Evolutionary conservation across 306 rosid genomes (phyloP).

Genomic region (Dalbergia oliveri): DNA sequence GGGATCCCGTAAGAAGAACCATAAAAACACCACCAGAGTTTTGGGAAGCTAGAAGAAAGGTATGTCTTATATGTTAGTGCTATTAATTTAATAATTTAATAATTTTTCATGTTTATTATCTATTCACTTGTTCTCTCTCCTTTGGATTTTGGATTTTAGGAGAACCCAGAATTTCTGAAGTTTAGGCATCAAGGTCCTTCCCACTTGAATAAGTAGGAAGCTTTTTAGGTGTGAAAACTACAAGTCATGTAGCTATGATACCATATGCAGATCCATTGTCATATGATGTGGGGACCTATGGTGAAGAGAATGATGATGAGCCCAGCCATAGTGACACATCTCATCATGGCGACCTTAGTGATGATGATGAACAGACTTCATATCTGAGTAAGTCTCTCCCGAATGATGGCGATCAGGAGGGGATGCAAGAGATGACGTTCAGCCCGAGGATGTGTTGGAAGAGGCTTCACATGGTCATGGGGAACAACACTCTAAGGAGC

Average conservation of each 20-base stretch:
- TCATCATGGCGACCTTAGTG: too few species aligned
- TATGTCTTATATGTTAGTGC: background rate
- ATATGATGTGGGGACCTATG: background rate
- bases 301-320: background rate
- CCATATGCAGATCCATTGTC: background rate
- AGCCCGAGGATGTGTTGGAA: too few species aligned
- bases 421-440: too few species aligned
- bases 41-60: background rate
- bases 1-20: background rate
- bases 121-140: background rate
- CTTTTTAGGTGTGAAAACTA: background rate
- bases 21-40: background rate
- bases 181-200: background rate
- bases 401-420: too few species aligned
- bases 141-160: background rate
- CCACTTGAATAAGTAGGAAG: background rate
- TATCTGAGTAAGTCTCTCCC: too few species aligned
- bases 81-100: too few species aligned
- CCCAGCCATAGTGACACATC: too few species aligned
- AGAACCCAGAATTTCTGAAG: background rate
- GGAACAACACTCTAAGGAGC: too few species aligned
- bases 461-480: too few species aligned
- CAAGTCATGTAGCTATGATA: background rate
- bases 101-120: background rate
- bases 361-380: too few species aligned